Evolutionary conservation across 805 yeast genomes (phyloP).

Genomic region (Starmerella stigmatis): DNA sequence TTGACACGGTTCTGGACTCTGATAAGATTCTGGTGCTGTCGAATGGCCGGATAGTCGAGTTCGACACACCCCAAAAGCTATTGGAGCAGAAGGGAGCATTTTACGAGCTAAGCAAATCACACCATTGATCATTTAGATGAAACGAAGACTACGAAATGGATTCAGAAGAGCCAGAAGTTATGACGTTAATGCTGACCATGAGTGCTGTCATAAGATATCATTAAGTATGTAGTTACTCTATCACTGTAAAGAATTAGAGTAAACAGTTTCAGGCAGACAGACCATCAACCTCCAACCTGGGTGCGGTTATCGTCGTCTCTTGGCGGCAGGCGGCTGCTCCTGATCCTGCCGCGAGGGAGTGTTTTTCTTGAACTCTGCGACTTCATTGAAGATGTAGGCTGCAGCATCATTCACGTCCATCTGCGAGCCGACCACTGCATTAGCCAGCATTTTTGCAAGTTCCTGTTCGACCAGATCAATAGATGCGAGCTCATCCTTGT

Average conservation of each 20-base stretch:
- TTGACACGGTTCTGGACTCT: slow-evolving; percentile 54
- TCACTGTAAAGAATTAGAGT: too few species aligned
- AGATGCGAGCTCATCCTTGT: background rate
- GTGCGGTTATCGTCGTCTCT: too few species aligned
- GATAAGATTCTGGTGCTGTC: slow-evolving; percentile 54
- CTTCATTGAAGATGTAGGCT: background rate
- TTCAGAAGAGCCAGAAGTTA: too few species aligned
- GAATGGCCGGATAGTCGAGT: slow-evolving; percentile 41
- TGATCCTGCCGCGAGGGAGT: too few species aligned
- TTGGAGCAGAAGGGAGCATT: slow-evolving; percentile 40
- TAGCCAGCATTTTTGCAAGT: slow-evolving; percentile 13
- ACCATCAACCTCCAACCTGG: too few species aligned
- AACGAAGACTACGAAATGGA: too few species aligned
- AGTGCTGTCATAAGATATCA: too few species aligned
- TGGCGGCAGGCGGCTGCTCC: too few species aligned
- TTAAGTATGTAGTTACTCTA: too few species aligned
- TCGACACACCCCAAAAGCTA: slow-evolving; percentile 52
- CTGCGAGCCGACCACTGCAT: slow-evolving; percentile 7
- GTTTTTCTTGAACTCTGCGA: background rate
- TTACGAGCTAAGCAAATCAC: slow-evolving; percentile 1
- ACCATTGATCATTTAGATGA: too few species aligned
- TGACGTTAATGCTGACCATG: too few species aligned
- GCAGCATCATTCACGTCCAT: slow-evolving; percentile 1
- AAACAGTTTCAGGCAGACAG: too few species aligned
- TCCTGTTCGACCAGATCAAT: slow-evolving; percentile 8